Evolutionary conservation across 805 yeast genomes (phyloP).

Genomic region (Kodamaea kaohsiungensis): DNA sequence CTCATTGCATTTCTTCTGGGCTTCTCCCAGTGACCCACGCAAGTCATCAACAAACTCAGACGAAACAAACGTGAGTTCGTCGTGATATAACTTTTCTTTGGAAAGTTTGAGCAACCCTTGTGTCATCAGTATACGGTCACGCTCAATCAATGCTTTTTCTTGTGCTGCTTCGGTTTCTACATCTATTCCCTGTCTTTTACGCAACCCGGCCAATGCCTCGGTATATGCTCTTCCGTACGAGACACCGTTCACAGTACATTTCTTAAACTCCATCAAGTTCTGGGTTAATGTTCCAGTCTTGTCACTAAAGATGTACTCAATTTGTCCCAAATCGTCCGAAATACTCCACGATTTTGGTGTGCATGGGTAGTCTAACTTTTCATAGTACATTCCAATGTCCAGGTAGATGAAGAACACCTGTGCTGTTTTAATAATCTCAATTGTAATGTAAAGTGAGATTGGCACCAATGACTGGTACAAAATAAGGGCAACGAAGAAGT

Average conservation of each 20-base stretch:
- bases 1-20: conserved; percentile 60
- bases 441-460: conserved; percentile 73
- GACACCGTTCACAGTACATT: conserved; percentile 68
- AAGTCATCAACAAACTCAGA: conserved; percentile 65
- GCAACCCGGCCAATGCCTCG: conserved; percentile 73
- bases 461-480: conserved; percentile 79
- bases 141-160: conserved; percentile 41
- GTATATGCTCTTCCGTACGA: conserved; percentile 76
- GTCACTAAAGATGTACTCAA: conserved; percentile 79
- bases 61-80: conserved; percentile 70
- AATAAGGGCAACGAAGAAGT: conserved; percentile 72
- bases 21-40: conserved; percentile 48
- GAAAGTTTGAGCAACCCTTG: conserved; percentile 31
- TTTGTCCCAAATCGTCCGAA: conserved; percentile 82
- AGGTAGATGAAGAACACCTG: conserved; percentile 77
- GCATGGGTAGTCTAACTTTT: conserved; percentile 69
- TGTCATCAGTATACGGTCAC: conserved; percentile 52
- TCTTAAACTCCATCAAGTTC: conserved; percentile 79
- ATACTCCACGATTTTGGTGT: conserved; percentile 82
- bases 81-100: conserved; percentile 48
- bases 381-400: conserved; percentile 70
- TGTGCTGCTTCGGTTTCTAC: conserved; percentile 48
- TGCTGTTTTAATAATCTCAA: conserved; percentile 75
- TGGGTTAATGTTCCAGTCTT: conserved; percentile 85
- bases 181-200: conserved; percentile 65